Evolutionary conservation across 2,329 filamentous ascomycete species (phyloP), one percentile per base, ranked within the genome.

Genomic region (Neonectria sp.): DNA sequence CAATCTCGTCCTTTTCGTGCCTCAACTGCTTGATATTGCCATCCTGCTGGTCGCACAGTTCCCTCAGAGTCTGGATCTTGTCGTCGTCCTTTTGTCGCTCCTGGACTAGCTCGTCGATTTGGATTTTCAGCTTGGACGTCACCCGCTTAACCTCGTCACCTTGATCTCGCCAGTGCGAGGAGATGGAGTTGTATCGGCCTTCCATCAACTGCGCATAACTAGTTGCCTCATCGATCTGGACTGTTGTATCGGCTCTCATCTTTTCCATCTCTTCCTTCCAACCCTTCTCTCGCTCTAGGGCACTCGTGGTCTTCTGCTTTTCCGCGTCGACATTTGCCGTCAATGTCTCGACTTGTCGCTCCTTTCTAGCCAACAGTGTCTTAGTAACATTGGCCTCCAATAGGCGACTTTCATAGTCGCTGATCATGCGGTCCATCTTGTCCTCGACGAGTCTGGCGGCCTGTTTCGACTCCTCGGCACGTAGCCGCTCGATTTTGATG

Each of bases 41-140:
- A 70, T 92, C 88, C 77, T 94, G 90, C 79, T 95, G 92, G 70
- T 94, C 91, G 77, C 89, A 91, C 35, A 95, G 85, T 66, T 93
- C 90, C 58, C 90, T 86, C 57, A 94, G 82, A 35, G 88, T 89
- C 68, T 83, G 85, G 71, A 92, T 90, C 80, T 87, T 89, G 76
- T 88, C 86, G 73, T 91, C 89, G 74, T 93, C 90, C 58, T 82
- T 83, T 68, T 81, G 84, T 65, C 90, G 83, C 74, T 90, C 87
- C 45, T 86, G 83, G 53, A 86, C 83, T 45, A 93, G 79, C 11
- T 78, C 79, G n/a, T 79, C 80, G 55, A 93, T 86, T 74, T 91
- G 88, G 35, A 78, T 80, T 51, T 84, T 80, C 74, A 91, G 82
- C 68, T 83, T 85, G 40, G 78, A 73, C 45, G 89, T 79, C 0